Conservation (phyloP, 2,329 filamentous ascomycete species). For the Xylariaceae sp. region DNA sequence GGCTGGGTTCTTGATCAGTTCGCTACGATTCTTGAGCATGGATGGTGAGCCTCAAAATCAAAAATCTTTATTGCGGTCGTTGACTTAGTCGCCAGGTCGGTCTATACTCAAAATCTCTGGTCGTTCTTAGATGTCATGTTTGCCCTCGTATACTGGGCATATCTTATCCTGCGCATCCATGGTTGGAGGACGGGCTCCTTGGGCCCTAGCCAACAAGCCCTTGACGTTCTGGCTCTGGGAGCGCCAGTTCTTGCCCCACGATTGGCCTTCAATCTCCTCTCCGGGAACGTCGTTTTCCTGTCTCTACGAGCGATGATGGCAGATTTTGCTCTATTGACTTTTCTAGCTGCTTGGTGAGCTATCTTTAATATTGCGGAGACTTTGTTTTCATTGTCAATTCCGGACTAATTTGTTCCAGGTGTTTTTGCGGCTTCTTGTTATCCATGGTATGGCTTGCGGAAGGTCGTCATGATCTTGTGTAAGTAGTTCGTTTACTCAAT, state of each 20-base stretch:
- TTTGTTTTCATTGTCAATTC: not conserved
- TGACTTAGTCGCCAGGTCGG: slow-evolving; percentile 58
- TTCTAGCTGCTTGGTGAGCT: slow-evolving; percentile 70
- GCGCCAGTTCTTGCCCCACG: slow-evolving; percentile 80
- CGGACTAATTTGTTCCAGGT: slow-evolving; percentile 45
- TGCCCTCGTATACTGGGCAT: slow-evolving; percentile 71
- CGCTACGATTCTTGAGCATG: slow-evolving; percentile 77
- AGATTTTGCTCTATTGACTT: slow-evolving; percentile 79
- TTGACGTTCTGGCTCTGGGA: slow-evolving; percentile 79
- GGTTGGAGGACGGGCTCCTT: slow-evolving; percentile 59
- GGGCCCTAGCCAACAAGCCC: slow-evolving; percentile 66
- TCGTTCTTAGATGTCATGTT: slow-evolving; percentile 85
- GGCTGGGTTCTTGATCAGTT: slow-evolving; percentile 83
- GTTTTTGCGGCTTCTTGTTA: slow-evolving; percentile 80
- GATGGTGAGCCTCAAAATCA: slow-evolving; percentile 52
- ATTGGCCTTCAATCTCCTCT: slow-evolving; percentile 81
- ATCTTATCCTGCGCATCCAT: slow-evolving; percentile 71
- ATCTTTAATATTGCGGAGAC: not conserved
- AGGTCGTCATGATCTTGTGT: slow-evolving; percentile 64
- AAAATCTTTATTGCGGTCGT: not conserved
- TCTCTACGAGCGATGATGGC: slow-evolving; percentile 84
- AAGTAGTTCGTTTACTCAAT: slow-evolving; percentile 33
- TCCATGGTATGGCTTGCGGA: slow-evolving; percentile 80
- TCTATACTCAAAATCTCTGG: slow-evolving; percentile 89
- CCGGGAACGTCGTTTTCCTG: slow-evolving; percentile 84